These are phyloP conservation scores for Populus euphratica DNA, from an alignment of 345 rosid species.

Conservation along the genomic window DNA sequence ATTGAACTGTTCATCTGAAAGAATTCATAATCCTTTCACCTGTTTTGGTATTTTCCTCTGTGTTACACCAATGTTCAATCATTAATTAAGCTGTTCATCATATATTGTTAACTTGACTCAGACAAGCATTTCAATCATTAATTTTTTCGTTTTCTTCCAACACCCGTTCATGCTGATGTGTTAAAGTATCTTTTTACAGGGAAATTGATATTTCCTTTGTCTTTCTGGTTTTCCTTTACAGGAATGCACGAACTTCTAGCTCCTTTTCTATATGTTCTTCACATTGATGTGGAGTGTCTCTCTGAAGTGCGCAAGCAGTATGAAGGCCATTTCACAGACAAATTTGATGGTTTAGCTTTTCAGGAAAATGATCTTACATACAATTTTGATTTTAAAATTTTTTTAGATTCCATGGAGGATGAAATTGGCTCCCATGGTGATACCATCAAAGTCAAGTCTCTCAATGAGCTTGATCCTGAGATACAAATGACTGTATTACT, in stretches of 20 bases:
- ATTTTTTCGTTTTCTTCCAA: not conserved
- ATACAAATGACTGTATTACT: constrained; percentile 58
- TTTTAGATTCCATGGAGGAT: constrained; percentile 59
- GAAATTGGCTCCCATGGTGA: constrained; percentile 49
- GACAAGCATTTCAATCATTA: not conserved
- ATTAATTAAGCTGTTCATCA: not conserved
- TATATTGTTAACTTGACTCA: not conserved
- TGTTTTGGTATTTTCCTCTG: not conserved
- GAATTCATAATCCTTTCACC: not conserved
- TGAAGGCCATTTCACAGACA: constrained; percentile 84
- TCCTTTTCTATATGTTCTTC: constrained; percentile 86
- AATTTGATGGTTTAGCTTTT: constrained; percentile 75
- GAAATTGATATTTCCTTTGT: constrained; percentile 3
- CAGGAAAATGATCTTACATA: constrained; percentile 68
- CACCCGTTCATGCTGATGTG: not conserved
- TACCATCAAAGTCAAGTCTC: constrained; percentile 45
- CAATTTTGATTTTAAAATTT: constrained; percentile 75
- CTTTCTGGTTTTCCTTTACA: constrained; percentile 22
- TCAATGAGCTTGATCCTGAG: constrained; percentile 84
- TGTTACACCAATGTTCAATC: not conserved
- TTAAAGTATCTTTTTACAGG: not conserved
- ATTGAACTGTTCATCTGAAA: not conserved
- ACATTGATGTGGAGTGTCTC: constrained; percentile 74
- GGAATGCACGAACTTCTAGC: constrained; percentile 99
- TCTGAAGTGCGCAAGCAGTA: constrained; percentile 72